A percentile compares a stretch with the other conserved stretches of the same genome.
Conservation (phyloP, 1,139 yeast species). For the Geotrichum australiense region DNA sequence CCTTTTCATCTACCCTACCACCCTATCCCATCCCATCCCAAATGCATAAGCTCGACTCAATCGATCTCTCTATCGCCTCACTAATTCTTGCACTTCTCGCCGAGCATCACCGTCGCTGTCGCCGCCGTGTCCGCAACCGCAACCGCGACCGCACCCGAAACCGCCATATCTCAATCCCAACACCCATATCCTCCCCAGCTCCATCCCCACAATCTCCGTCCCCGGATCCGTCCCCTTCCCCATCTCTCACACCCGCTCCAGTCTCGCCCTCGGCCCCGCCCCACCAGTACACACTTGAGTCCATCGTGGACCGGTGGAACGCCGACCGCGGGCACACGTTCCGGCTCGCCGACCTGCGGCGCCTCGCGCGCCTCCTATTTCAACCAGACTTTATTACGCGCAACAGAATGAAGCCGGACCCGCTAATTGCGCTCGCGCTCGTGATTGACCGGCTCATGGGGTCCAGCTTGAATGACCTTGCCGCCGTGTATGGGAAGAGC, state of each 20-base stretch:
- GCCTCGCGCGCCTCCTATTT: background rate
- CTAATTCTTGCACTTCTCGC: background rate
- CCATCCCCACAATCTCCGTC: too few relatives aligned
- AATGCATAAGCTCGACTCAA: background rate
- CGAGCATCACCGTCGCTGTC: too few relatives aligned
- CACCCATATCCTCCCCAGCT: too few relatives aligned
- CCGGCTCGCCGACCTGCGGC: background rate
- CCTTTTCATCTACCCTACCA: too few relatives aligned
- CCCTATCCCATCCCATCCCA: background rate
- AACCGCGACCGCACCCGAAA: too few relatives aligned
- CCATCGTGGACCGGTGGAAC: background rate
- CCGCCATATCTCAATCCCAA: too few relatives aligned
- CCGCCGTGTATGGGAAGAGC: background rate
- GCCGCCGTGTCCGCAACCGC: too few relatives aligned
- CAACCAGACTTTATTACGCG: background rate
- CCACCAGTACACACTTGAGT: too few relatives aligned
- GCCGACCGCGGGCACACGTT: background rate
- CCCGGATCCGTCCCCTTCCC: too few relatives aligned
- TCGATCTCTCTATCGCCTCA: background rate
- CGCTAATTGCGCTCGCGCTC: background rate
- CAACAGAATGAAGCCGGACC: constrained; percentile 1
- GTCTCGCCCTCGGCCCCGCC: too few relatives aligned
- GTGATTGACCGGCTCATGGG: background rate
- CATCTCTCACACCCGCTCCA: too few relatives aligned
- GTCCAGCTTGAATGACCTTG: background rate